These are phyloP conservation scores for Plasmodium inui DNA, from an alignment of 169 alveolate species.

Conservation along the genomic window DNA sequence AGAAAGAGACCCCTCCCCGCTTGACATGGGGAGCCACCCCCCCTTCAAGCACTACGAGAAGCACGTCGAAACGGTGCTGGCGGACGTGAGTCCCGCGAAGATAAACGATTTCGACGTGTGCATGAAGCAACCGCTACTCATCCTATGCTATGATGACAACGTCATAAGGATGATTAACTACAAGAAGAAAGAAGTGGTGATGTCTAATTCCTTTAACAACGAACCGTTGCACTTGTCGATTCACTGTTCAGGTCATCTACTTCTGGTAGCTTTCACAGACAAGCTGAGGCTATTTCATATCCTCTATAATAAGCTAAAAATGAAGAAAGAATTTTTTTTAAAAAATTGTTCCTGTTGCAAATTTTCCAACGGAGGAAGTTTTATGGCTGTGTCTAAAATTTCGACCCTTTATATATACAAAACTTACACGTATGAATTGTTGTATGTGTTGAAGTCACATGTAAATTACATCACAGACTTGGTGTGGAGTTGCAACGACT, in stretches of 20 bases:
- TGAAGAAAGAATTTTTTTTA: constrained; percentile 65
- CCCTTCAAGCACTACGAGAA: not conserved
- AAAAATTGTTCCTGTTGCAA: constrained; percentile 72
- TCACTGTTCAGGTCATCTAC: constrained; percentile 65
- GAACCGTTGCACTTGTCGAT: constrained; percentile 57
- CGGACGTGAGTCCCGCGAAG: constrained; percentile 28
- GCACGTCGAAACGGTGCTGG: constrained; percentile 29
- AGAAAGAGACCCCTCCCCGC: not conserved
- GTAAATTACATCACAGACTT: constrained; percentile 65
- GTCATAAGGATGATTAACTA: constrained; percentile 46
- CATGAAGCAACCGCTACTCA: constrained; percentile 33
- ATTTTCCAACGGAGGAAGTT: constrained; percentile 71
- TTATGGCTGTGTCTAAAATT: constrained; percentile 69
- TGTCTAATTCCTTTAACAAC: constrained; percentile 51
- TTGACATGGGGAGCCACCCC: not conserved
- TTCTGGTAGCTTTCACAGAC: constrained; percentile 62
- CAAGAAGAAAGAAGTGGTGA: constrained; percentile 52
- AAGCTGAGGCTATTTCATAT: constrained; percentile 57
- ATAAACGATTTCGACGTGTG: constrained; percentile 72
- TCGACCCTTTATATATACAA: constrained; percentile 66
- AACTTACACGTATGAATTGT: constrained; percentile 60
- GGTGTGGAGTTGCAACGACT: constrained; percentile 53
- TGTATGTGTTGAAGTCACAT: constrained; percentile 54
- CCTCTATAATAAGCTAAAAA: constrained; percentile 65
- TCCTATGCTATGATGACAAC: constrained; percentile 59